Evolutionary conservation across 148 eudicot species (phyloP), one percentile per base, ranked within the genome.

Genomic region (Chenopodium album): DNA sequence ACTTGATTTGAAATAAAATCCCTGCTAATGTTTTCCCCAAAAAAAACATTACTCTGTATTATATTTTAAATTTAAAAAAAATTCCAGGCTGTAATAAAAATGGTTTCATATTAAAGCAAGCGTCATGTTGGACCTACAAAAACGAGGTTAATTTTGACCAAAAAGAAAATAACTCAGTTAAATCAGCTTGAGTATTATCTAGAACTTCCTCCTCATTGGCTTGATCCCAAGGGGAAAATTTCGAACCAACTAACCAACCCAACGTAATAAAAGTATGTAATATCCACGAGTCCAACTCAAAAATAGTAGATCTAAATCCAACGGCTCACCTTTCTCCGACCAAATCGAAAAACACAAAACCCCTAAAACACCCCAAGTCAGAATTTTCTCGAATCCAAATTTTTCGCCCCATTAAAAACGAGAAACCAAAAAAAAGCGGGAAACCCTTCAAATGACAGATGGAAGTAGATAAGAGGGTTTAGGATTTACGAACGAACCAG

Each of bases 181-280:
- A 69, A 69, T 34, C 4, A 22, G 4, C 52, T 34, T 20, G 9
- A 44, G 79, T 77, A 63, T 23, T 31, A 59, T 77, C 79, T 44
- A 64, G 71, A 77, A 77, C 79, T 14, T 34, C 17, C 12, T 62
- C 31, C 50, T 62, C 34, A 76, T 76, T 54, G 78, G 78, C n/a
- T 41, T 16, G 0, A 44, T 41, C 44, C 2, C 26, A 20, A 9
- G 2, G 1, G 28, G 9, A 20, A 44, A 72, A n/a, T 41, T 23
- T 4, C 41, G 23, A 70, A 48, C 77, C 29, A 52, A 52, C 16
- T 2, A 52, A 52, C 56, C 56, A 52, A 52, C 2, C 14, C 56
- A 52, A 52, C 56, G 16, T 14, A 10, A 52, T 52, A 52, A 52
- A 52, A 41, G 44, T 31, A 31, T 31, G 32, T 41, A 4, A 41